phyloP scores from a whole-genome alignment of 768 basidiomycete species.

The Pisolithus albus region DNA sequence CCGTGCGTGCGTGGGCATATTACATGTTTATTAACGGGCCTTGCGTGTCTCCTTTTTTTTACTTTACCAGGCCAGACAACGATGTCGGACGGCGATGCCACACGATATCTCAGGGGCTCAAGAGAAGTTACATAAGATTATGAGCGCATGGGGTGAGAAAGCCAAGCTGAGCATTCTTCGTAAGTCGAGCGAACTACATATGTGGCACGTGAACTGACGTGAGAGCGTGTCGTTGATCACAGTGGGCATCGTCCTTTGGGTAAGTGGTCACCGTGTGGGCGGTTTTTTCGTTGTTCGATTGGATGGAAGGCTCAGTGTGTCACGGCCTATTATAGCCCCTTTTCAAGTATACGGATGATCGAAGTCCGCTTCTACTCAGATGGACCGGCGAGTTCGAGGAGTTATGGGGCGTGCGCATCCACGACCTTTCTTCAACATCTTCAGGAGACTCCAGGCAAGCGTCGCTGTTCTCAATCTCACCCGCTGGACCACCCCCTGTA shows the following conservation, averaged over 20 bases:
- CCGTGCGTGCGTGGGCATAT: neutral
- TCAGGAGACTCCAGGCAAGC: constrained; percentile 12
- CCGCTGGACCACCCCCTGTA: constrained; percentile 24
- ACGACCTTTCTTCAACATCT: constrained; percentile 34
- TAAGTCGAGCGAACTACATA: constrained; percentile 31
- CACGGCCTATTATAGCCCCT: constrained; percentile 45
- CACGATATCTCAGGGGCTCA: constrained; percentile 29
- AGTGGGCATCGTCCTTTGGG: constrained; percentile 63
- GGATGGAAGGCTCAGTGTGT: constrained; percentile 9
- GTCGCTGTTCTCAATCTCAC: constrained; percentile 11
- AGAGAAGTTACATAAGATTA: constrained; percentile 34
- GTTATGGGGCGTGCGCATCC: constrained; percentile 55
- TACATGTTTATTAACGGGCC: neutral
- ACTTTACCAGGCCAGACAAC: constrained; percentile 23
- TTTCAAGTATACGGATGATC: constrained; percentile 55
- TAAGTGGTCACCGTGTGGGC: constrained; percentile 30
- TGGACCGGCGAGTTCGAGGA: constrained; percentile 64
- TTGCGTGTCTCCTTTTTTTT: neutral
- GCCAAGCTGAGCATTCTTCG: constrained; percentile 39
- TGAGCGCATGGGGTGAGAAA: constrained; percentile 34
- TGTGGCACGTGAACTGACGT: constrained; percentile 13
- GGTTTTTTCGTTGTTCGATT: constrained; percentile 25
- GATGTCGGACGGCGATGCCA: constrained; percentile 22
- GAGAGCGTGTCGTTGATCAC: constrained; percentile 22
- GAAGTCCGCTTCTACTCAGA: constrained; percentile 46